Percentiles rank a stretch among this genome's conserved stretches.
Evolutionary conservation across 176 grass and related monocot species (phyloP).

Genomic region (Aegilops longissima): DNA sequence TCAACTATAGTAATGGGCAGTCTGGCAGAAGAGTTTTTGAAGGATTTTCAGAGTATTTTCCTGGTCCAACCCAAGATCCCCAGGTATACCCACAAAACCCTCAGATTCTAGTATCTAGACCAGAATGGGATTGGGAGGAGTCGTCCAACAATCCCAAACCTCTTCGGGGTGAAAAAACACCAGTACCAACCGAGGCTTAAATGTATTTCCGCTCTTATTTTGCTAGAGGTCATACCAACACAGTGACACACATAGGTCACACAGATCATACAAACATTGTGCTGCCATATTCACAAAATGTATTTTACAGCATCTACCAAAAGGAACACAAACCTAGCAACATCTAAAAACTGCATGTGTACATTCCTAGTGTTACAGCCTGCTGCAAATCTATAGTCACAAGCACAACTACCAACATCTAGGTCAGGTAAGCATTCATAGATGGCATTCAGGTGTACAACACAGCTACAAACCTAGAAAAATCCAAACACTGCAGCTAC

Average conservation of each 20-base stretch:
- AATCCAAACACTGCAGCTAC: background rate
- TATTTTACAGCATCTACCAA: background rate
- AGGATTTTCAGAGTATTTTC: no score
- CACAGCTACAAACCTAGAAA: constrained; percentile 2
- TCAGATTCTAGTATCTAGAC: no score
- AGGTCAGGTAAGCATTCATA: background rate
- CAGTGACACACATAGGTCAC: background rate
- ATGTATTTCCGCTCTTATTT: background rate
- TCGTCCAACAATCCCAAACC: no score
- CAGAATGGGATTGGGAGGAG: no score
- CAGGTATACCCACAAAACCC: no score
- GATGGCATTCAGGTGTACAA: background rate
- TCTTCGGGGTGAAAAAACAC: no score
- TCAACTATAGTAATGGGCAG: no score
- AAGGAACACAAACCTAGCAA: constrained; percentile 2
- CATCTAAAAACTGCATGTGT: background rate
- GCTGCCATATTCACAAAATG: background rate
- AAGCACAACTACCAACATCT: background rate
- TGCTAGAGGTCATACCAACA: background rate
- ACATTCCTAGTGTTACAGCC: background rate
- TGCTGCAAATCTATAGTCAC: background rate
- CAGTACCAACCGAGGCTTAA: no score
- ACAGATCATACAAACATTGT: background rate
- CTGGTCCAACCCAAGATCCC: no score
- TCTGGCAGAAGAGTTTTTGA: no score